Evolutionary conservation across 2,329 filamentous ascomycete species (phyloP), one percentile per base, ranked within the genome.

Genomic region (Fusarium austroafricanum): DNA sequence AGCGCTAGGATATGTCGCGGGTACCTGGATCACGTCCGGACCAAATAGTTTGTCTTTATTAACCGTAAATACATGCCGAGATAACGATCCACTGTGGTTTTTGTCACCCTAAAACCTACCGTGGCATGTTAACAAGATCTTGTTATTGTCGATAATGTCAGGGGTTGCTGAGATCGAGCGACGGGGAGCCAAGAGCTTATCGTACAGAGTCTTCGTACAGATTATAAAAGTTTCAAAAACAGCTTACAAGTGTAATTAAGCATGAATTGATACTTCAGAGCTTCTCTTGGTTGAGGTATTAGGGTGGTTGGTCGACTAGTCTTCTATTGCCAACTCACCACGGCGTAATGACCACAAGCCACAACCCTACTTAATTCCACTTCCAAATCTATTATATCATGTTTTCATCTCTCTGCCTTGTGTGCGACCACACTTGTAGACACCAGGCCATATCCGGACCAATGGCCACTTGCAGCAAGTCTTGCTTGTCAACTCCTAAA

Each of bases 21-120:
- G 61, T 65, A 65, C 53, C 61, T 64, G 45, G 29, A 55, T 63
- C 44, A 55, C 20, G 29, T n/a, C 31, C 37, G 15, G 37, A 28
- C 43, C 61, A 37, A 50, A 15, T 26, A 43, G 28, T 28, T 28
- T 55, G 35, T 20, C n/a, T 23, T 33, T 47, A 43, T 33, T 37
- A 59, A 47, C 20, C 29, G 18, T 56, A 38, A 43, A 26, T 38
- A 33, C 29, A 21, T 46, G 35, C 35, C 14, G 45, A 52, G 20
- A 64, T 43, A 45, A 33, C 20, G 40, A 43, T 53, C 53, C 53
- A 52, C 61, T 10, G 35, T 29, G 12, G 33, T 10, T 43, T 7
- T 43, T 28, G 33, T 65, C 26, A 31, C 47, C 14, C 35, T 40
- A 17, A 20, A 15, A 7, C 21, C 33, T 35, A 53, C 46, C 11